Evolutionary conservation across 345 rosid genomes (phyloP).

Genomic region (Ceriops tagal): DNA sequence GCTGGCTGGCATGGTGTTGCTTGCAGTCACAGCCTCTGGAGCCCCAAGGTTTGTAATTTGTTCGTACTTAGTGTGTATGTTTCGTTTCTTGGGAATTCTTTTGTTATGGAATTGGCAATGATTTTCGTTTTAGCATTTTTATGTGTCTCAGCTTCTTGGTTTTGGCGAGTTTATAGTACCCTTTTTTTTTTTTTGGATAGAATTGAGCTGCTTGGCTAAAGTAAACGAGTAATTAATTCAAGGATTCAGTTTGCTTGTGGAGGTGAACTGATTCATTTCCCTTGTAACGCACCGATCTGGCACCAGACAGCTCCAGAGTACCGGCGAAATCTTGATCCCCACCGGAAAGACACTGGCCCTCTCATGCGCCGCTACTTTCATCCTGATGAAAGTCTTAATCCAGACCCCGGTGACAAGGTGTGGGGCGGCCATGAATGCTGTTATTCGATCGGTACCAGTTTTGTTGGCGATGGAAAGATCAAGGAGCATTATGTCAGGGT

Average conservation of each 20-base stretch:
- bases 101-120: too few species aligned
- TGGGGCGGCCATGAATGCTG: slow-evolving; percentile 72
- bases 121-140: too few species aligned
- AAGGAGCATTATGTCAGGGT: slow-evolving; percentile 57
- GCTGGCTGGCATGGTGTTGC: slow-evolving; percentile 48
- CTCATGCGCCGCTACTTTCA: slow-evolving; percentile 56
- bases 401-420: slow-evolving; percentile 49
- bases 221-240: too few species aligned
- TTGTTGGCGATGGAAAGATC: slow-evolving; percentile 39
- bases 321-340: slow-evolving; percentile 59
- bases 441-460: slow-evolving; percentile 40
- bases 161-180: too few species aligned
- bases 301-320: slow-evolving; percentile 50
- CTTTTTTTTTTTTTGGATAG: too few species aligned
- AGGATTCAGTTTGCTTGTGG: too few species aligned
- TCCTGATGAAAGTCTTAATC: slow-evolving; percentile 56
- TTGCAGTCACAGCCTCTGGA: slow-evolving; percentile 50
- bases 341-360: slow-evolving; percentile 47
- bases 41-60: slow-evolving; percentile 35
- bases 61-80: background rate
- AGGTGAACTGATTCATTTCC: background rate
- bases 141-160: too few species aligned
- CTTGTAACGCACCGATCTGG: slow-evolving; percentile 4
- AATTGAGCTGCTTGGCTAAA: too few species aligned
- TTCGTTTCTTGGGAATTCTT: background rate